Evolutionary conservation across 169 alveolate species (phyloP), one percentile per base, ranked within the genome.

Genomic region (Eimeria necatrix): DNA sequence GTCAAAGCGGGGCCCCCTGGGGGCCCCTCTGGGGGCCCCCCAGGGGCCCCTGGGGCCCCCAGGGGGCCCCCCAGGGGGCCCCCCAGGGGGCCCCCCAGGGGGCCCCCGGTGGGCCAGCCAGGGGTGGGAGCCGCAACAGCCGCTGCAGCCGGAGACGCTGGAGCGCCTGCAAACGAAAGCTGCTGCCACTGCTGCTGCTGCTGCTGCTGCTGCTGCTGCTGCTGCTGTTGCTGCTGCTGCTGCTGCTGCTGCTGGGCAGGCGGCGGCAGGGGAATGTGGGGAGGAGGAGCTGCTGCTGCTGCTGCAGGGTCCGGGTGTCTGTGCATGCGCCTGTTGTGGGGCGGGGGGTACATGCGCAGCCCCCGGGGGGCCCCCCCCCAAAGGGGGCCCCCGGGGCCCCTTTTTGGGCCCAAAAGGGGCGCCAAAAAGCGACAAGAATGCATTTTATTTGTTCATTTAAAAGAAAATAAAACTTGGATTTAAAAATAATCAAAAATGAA

Each of bases 341-440:
- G 80, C 16, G 32, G 80, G 46, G 80, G 22, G 22, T 6, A 68
- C 22, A 24, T 68, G 80, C 80, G 22, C 46, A 68, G 22, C 16
- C 80, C 26, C 0, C 41, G 22, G 73, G 73, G 73, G 73, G 41
- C 73, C 73, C 73, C 73, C 22, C 22, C 73, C 73, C 24, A 26
- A 61, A 61, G 73, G 73, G 73, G 73, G 24, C 73, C 73, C 73
- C 73, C 73, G 24, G 22, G 73, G 73, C 16, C 24, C 73, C 16
- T 61, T 16, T 8, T 6, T 8, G 73, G 10, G 73, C 4, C 83
- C 24, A 0, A 26, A 71, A 48, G 7, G 24, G 24, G 24, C n/a
- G 14, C 20, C 16, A 12, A 61, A 26, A 1, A 26, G 7, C 7
- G 22, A 12, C 22, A 61, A 61, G 22, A n/a, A 12, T 0, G 22